Conservation (phyloP, 352 stramenopile species). For the Pythium plurisporium region DNA sequence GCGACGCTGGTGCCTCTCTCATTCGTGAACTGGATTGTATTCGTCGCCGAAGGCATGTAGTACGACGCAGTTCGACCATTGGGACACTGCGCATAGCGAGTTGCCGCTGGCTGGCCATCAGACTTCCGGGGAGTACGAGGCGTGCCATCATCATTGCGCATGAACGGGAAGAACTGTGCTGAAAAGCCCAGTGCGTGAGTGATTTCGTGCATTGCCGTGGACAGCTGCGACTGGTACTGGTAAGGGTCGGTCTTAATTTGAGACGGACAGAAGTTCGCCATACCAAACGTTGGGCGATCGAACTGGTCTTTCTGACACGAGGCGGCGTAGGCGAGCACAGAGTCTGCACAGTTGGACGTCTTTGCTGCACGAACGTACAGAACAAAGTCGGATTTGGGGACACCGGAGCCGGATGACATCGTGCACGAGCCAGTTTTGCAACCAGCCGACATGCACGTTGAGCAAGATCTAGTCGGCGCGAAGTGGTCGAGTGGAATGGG, state of each 20-base stretch:
- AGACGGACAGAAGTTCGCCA: conserved; percentile 77
- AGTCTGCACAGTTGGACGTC: conserved; percentile 43
- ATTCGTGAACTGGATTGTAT: conserved; percentile 47
- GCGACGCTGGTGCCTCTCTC: conserved; percentile 55
- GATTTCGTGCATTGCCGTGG: conserved; percentile 78
- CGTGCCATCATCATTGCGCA: conserved; percentile 61
- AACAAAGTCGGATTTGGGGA: conserved; percentile 59
- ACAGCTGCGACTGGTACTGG: conserved; percentile 59
- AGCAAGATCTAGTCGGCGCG: conserved; percentile 38
- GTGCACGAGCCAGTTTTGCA: conserved; percentile 41
- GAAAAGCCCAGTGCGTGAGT: conserved; percentile 80
- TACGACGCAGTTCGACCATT: conserved; percentile 43
- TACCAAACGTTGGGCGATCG: conserved; percentile 78
- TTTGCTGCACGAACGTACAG: conserved; percentile 57
- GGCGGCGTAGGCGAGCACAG: conserved; percentile 66
- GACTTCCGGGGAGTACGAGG: conserved; percentile 55
- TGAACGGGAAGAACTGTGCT: conserved; percentile 67
- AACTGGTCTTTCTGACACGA: conserved; percentile 85
- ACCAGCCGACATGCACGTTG: conserved; percentile 33
- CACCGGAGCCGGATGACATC: conserved; percentile 28
- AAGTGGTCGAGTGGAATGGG: conserved; percentile 62
- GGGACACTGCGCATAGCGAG: conserved; percentile 29
- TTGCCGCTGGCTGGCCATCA: conserved; percentile 30
- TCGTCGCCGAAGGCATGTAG: conserved; percentile 32
- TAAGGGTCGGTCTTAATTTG: conserved; percentile 51